phyloP scores from a whole-genome alignment of 2,329 filamentous ascomycete genomes.

The Macrophomina phaseolina region DNA sequence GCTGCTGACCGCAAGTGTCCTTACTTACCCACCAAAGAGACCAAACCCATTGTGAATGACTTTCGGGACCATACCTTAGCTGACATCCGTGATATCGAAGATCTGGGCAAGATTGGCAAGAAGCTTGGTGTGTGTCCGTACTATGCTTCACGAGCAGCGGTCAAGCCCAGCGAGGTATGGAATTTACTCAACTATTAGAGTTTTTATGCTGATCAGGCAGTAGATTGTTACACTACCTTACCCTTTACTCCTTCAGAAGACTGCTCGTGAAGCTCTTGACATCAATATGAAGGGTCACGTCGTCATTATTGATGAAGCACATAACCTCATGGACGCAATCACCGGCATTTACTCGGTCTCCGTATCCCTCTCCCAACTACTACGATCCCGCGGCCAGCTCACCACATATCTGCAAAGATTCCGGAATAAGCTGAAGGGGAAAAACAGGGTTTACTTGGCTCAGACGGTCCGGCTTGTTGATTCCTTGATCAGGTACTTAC shows the following conservation, averaged over 20 bases:
- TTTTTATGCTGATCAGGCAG: not conserved
- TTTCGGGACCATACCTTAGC: slow-evolving; percentile 88
- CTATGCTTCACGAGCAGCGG: slow-evolving; percentile 86
- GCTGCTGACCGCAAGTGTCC: slow-evolving; percentile 72
- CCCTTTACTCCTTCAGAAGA: slow-evolving; percentile 84
- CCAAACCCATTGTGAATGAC: slow-evolving; percentile 71
- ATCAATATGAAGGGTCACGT: slow-evolving; percentile 86
- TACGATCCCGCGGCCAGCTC: slow-evolving; percentile 74
- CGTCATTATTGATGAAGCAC: slow-evolving; percentile 95
- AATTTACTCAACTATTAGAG: not conserved
- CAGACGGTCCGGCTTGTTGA: slow-evolving; percentile 85
- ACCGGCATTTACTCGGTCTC: slow-evolving; percentile 83
- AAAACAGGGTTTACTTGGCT: slow-evolving; percentile 88
- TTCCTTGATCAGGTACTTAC: slow-evolving; percentile 74
- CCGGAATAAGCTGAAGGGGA: slow-evolving; percentile 84
- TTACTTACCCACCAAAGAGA: slow-evolving; percentile 79
- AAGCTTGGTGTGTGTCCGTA: slow-evolving; percentile 87
- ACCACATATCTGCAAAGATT: slow-evolving; percentile 85
- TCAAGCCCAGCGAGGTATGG: slow-evolving; percentile 75
- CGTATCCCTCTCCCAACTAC: slow-evolving; percentile 74
- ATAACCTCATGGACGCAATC: slow-evolving; percentile 97
- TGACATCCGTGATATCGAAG: slow-evolving; percentile 90
- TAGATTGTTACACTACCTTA: slow-evolving; percentile 90
- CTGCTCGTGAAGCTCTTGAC: slow-evolving; percentile 83
- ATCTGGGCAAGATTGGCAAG: slow-evolving; percentile 78